A percentile compares a stretch with the other conserved stretches of the same genome.
Conservation (phyloP, 164 flowering plant genomes). For the Malania oleifera region DNA sequence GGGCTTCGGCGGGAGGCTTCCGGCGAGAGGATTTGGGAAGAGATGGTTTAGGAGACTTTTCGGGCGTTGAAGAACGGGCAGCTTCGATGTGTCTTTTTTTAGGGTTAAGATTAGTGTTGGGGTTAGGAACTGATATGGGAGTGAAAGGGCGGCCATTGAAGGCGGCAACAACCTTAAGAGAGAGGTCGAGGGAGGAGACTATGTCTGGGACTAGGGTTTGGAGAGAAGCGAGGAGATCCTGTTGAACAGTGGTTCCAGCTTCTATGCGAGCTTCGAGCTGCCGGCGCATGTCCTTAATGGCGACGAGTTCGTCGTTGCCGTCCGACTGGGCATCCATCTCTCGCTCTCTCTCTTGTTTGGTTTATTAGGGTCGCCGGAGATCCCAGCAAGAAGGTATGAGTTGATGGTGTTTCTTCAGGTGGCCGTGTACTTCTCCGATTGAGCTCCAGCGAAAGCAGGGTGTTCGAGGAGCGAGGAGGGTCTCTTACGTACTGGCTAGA, state of each 20-base stretch:
- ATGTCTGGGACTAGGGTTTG: slow-evolving; percentile 69
- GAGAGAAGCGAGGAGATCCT: slow-evolving; percentile 63
- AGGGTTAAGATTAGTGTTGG: slow-evolving; percentile 22
- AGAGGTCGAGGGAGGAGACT: slow-evolving; percentile 76
- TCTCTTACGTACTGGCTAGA: no score
- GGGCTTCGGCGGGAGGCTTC: not conserved
- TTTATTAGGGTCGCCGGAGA: no score
- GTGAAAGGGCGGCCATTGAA: slow-evolving; percentile 58
- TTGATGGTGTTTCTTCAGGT: no score
- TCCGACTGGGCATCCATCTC: slow-evolving; percentile 36
- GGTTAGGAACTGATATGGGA: slow-evolving; percentile 36
- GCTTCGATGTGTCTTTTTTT: slow-evolving; percentile 3
- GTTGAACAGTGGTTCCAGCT: slow-evolving; percentile 39
- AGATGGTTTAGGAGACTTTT: not conserved
- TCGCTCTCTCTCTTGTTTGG: not conserved
- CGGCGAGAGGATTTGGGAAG: not conserved
- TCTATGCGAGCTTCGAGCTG: slow-evolving; percentile 62
- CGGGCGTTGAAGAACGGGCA: slow-evolving; percentile 7
- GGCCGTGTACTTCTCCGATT: no score
- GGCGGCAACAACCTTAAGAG: slow-evolving; percentile 63
- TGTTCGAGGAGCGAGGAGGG: no score
- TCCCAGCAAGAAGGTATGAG: no score
- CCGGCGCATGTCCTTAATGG: slow-evolving; percentile 44
- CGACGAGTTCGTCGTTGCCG: slow-evolving; percentile 22
- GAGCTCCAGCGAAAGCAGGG: no score